Conservation (phyloP, 2,329 filamentous ascomycete species). For the Colletotrichum sp. region DNA sequence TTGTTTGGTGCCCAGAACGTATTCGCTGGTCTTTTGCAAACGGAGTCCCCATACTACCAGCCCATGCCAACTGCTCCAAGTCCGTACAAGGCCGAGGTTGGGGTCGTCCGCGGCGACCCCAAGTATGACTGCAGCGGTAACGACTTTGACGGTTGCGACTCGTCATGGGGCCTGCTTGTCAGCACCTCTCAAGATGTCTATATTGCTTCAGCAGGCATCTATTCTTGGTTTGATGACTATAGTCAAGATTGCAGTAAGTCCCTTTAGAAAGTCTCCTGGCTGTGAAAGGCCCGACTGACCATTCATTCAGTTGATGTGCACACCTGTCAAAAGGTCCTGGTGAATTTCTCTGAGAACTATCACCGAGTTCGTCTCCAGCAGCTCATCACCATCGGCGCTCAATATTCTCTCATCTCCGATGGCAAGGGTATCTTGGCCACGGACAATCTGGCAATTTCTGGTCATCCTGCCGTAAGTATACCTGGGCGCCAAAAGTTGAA, state of each 20-base stretch:
- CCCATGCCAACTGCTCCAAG: conserved; percentile 36
- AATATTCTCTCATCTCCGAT: conserved; percentile 30
- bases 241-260: conserved; percentile 20
- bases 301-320: background rate
- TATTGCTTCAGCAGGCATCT: conserved; percentile 29
- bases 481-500: background rate
- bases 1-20: conserved; percentile 51
- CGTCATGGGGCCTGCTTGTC: conserved; percentile 27
- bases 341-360: conserved; percentile 25
- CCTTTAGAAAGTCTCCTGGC: background rate
- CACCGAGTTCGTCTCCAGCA: conserved; percentile 27
- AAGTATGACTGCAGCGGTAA: conserved; percentile 18
- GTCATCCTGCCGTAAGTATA: background rate
- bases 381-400: conserved; percentile 35
- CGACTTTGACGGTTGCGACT: conserved; percentile 23
- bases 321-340: conserved; percentile 29
- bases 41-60: conserved; percentile 68
- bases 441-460: conserved; percentile 31
- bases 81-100: conserved; percentile 19
- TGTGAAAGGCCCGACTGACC: fast-evolving
- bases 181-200: conserved; percentile 19
- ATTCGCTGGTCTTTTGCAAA: conserved; percentile 68
- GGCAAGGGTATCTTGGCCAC: conserved; percentile 28
- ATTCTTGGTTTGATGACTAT: conserved; percentile 30
- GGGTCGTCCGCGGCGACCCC: conserved; percentile 15